phyloP scores from a whole-genome alignment of 768 basidiomycete species.

The Hebeloma cylindrosporum region DNA sequence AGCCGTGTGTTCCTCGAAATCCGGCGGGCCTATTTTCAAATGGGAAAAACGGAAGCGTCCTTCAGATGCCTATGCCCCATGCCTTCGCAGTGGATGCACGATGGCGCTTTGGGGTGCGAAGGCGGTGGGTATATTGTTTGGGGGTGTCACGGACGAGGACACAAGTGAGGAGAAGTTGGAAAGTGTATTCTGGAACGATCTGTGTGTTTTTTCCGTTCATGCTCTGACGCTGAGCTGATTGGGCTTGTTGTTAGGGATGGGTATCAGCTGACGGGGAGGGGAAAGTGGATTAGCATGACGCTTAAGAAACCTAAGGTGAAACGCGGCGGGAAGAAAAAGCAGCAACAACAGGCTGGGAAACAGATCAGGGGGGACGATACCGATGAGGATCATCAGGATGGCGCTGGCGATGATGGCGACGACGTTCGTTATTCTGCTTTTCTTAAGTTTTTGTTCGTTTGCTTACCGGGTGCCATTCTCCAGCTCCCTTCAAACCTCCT shows the following conservation, averaged over 20 bases:
- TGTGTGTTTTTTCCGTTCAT: constrained; percentile 49
- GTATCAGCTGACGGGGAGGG: constrained; percentile 73
- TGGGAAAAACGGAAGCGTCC: constrained; percentile 84
- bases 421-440: background rate
- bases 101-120: constrained; percentile 80
- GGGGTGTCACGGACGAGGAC: constrained; percentile 87
- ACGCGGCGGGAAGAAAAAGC: constrained; percentile 42
- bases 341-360: constrained; percentile 20
- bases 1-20: constrained; percentile 34
- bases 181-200: constrained; percentile 84
- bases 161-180: constrained; percentile 80
- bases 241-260: constrained; percentile 53
- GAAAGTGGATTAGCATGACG: constrained; percentile 77
- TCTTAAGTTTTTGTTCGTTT: background rate
- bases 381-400: constrained; percentile 13
- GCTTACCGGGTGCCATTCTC: background rate
- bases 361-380: constrained; percentile 22
- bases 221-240: background rate
- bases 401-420: constrained; percentile 1
- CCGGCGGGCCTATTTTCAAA: constrained; percentile 48
- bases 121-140: constrained; percentile 76
- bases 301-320: constrained; percentile 68
- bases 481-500: background rate
- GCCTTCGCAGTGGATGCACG: constrained; percentile 76
- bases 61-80: constrained; percentile 69